Base-by-base conservation (phyloP, 2,329 filamentous ascomycete species). In the Biscogniauxia sp. region DNA sequence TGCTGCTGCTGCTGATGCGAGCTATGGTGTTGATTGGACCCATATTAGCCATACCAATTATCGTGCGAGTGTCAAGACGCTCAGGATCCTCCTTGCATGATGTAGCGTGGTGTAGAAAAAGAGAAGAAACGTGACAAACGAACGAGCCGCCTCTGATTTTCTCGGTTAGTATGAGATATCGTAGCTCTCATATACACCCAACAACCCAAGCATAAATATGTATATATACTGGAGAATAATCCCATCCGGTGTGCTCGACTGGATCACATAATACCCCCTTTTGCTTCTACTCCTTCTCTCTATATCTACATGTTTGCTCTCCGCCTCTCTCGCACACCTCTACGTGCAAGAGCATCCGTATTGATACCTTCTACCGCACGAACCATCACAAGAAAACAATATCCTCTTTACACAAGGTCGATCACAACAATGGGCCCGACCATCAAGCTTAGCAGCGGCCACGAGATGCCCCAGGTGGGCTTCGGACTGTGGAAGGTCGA, bases 401-500 rank as follows among this genome's bases (percentile, higher is more conserved):
- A 15, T 17, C 7, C 19, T 26, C 51, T 64, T 19, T 61, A 55
- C 55, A 59, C 60, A 51, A 58, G 54, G 5, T 53, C 62, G 11
- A 63, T 53, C 19, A 63, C 59, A 6, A 66, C 55, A 52, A 70
- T 71, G 68, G 61, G 56, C 70, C 75, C 79, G 59, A 84, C 77
- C 61, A 79, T 88, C 75, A 88, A 87, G 78, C 83, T 89, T 64
- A 88, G 79, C 77, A 86, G 80, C 76, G 86, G 87, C 76, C 73
- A 84, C 69, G 81, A 89, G 69, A 91, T 91, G 89, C 89, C 88
- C 72, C 84, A 88, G 74, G 88, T 91, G 66, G 89, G 89, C 76
- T 91, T 91, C 74, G 89, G 89, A 61, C 84, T 94, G 68, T 95
- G 91, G 91, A 95, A 95, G 80, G 89, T 95, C 66, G 86, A 86